These are phyloP conservation scores for Pharus latifolius DNA, from an alignment of 176 grass and related monocot genomes.

Conservation along the genomic window DNA sequence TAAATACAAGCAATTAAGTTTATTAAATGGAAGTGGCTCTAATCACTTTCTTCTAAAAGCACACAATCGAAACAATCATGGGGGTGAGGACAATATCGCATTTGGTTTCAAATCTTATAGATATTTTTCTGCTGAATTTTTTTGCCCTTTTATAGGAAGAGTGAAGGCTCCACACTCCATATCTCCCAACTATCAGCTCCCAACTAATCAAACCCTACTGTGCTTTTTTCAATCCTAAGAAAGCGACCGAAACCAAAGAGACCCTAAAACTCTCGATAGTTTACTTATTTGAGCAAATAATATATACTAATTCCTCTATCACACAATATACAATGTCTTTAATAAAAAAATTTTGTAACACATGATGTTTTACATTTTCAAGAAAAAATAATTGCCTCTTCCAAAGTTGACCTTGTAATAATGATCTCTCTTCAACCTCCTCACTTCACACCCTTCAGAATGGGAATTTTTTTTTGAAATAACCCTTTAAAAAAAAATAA, in stretches of 20 bases:
- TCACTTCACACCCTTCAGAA: too few relatives aligned
- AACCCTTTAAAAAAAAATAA: too few relatives aligned
- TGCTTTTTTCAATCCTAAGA: constrained; percentile 22
- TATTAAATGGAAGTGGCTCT: constrained; percentile 13
- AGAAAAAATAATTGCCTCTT: too few relatives aligned
- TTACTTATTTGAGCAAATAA: background rate
- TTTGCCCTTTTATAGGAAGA: constrained; percentile 22
- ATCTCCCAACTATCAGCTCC: constrained; percentile 3
- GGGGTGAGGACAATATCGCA: background rate
- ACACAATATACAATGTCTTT: too few relatives aligned
- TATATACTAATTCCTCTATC: too few relatives aligned
- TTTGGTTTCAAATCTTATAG: background rate
- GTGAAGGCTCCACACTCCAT: constrained; percentile 48
- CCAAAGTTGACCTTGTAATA: too few relatives aligned
- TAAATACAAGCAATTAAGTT: background rate
- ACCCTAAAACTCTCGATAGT: background rate
- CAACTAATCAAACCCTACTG: background rate
- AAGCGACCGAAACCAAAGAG: constrained; percentile 29
- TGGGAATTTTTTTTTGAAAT: too few relatives aligned
- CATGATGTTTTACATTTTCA: too few relatives aligned
- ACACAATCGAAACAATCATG: background rate
- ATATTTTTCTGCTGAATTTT: background rate
- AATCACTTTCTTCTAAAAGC: constrained; percentile 17
- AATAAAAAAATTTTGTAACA: too few relatives aligned
- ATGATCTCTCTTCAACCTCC: too few relatives aligned